Evolutionary conservation across 2,329 filamentous ascomycete species (phyloP).

Genomic region (Cladorrhinum sp.): DNA sequence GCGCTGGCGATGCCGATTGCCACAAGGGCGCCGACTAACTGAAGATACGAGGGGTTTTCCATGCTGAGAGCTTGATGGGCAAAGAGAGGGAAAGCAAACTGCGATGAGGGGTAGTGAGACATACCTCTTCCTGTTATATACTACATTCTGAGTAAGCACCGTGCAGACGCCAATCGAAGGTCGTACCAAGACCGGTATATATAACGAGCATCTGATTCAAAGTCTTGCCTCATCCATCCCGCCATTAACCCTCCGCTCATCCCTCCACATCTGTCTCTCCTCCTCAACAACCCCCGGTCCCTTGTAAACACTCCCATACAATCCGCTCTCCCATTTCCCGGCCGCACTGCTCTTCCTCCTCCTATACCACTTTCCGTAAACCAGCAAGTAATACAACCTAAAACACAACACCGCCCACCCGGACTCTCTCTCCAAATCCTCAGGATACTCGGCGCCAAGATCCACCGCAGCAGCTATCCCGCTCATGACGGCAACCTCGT

Average conservation of each 20-base stretch:
- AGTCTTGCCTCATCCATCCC: background rate
- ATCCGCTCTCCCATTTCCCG: slow-evolving; percentile 56
- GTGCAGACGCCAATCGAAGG: too few species aligned
- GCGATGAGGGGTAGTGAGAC: too few species aligned
- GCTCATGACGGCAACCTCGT: slow-evolving; percentile 66
- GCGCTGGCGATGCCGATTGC: background rate
- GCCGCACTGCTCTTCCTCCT: slow-evolving; percentile 22
- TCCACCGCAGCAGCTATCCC: slow-evolving; percentile 67
- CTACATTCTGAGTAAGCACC: too few species aligned
- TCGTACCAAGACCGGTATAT: too few species aligned
- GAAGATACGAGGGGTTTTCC: background rate
- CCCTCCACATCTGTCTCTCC: slow-evolving; percentile 51
- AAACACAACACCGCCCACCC: slow-evolving; percentile 59
- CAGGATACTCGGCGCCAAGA: slow-evolving; percentile 62
- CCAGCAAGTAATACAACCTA: slow-evolving; percentile 58
- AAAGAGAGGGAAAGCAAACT: too few species aligned
- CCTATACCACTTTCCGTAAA: slow-evolving; percentile 60
- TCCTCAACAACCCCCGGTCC: slow-evolving; percentile 53
- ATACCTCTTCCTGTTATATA: too few species aligned
- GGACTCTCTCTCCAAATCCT: slow-evolving; percentile 58
- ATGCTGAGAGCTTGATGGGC: background rate
- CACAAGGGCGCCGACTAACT: background rate
- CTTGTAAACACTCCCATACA: slow-evolving; percentile 58
- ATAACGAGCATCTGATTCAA: too few species aligned
- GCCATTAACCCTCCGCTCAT: slow-evolving; percentile 29